phyloP scores from a whole-genome alignment of 2,329 filamentous ascomycete species.

The Nothophoma quercina region DNA sequence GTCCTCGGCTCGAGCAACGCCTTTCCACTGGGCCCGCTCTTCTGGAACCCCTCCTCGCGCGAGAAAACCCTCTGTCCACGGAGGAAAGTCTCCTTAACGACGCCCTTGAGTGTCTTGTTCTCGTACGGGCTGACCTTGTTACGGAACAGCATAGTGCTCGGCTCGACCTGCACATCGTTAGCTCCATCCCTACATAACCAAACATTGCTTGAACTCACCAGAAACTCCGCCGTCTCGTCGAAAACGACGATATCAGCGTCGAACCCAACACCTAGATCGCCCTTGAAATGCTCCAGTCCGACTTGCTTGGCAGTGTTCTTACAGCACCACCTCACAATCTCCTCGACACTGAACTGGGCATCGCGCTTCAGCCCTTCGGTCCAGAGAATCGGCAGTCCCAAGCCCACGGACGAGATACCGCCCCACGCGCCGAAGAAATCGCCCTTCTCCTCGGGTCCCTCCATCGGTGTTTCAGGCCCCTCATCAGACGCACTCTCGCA shows the following conservation, averaged over 20 bases:
- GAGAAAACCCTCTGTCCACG: constrained; percentile 78
- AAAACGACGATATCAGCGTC: constrained; percentile 94
- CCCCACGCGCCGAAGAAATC: constrained; percentile 98
- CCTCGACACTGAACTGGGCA: constrained; percentile 66
- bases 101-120: constrained; percentile 76
- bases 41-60: constrained; percentile 71
- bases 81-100: constrained; percentile 86
- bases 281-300: constrained; percentile 81
- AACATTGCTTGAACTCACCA: constrained; percentile 62
- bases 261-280: constrained; percentile 79
- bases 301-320: constrained; percentile 88
- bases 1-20: constrained; percentile 60
- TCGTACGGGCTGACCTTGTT: constrained; percentile 94
- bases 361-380: constrained; percentile 73
- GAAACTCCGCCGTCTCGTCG: constrained; percentile 82
- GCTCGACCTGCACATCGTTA: constrained; percentile 47
- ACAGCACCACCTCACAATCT: constrained; percentile 86
- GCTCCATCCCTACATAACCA: neutral
- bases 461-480: constrained; percentile 38
- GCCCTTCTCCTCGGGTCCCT: constrained; percentile 61
- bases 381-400: constrained; percentile 90
- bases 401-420: constrained; percentile 90
- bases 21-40: constrained; percentile 57
- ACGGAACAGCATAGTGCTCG: constrained; percentile 89
- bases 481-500: constrained; percentile 40